Percentiles rank a stretch among this genome's conserved stretches.
Conservation (phyloP, 1,284 basidiomycete genomes). For the Earliella scabrosa region DNA sequence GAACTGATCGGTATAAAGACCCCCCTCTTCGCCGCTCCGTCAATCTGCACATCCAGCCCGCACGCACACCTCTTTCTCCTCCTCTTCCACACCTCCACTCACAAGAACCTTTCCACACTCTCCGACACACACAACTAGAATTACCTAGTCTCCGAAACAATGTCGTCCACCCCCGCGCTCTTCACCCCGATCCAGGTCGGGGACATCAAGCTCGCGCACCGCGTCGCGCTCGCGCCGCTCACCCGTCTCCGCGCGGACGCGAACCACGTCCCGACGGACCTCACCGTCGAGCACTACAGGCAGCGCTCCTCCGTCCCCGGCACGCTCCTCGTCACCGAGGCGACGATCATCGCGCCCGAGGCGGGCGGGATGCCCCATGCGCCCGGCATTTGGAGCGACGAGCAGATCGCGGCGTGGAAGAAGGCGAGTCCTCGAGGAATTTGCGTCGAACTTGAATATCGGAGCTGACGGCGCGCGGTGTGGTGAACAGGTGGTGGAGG, state of each 20-base stretch:
- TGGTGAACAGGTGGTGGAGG: constrained; percentile 18
- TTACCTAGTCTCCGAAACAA: no score
- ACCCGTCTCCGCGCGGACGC: constrained; percentile 40
- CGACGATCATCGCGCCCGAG: constrained; percentile 41
- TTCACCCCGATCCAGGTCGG: constrained; percentile 49
- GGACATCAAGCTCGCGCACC: constrained; percentile 40
- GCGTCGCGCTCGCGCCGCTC: constrained; percentile 50
- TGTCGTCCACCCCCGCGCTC: constrained; percentile 28
- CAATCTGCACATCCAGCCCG: no score
- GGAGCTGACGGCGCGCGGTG: no score
- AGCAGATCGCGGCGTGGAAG: constrained; percentile 49
- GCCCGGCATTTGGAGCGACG: constrained; percentile 45
- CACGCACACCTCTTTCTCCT: no score
- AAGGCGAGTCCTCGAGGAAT: constrained; percentile 36
- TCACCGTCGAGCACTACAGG: constrained; percentile 46
- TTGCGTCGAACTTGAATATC: no score
- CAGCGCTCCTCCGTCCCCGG: constrained; percentile 47
- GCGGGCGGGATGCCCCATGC: constrained; percentile 39
- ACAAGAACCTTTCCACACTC: no score
- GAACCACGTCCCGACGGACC: constrained; percentile 25
- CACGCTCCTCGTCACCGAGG: constrained; percentile 53
- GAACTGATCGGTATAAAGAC: no score
- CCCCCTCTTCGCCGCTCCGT: no score
- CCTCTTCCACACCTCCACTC: no score
- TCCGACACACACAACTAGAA: no score